These are phyloP conservation scores for Nemania sp. DNA, from an alignment of 2,329 filamentous ascomycete species.

Conservation along the genomic window DNA sequence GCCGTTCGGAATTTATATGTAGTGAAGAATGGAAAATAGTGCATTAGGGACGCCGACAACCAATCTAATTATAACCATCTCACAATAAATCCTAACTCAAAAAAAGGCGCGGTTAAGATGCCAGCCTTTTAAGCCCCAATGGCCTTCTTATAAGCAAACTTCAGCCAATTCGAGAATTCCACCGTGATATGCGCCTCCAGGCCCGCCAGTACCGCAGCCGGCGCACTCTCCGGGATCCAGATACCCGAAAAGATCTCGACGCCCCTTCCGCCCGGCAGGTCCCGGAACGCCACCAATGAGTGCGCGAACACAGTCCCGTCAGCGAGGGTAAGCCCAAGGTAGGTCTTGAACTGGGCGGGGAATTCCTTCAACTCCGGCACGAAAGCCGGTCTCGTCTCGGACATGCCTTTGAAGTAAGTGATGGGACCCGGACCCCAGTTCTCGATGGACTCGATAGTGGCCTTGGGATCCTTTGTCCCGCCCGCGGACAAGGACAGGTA, in stretches of 20 bases:
- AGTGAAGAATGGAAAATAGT: no score
- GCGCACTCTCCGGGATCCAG: constrained; percentile 22
- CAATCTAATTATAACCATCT: no score
- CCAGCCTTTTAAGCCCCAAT: background rate
- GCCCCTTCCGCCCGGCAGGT: constrained; percentile 9
- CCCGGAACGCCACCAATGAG: constrained; percentile 13
- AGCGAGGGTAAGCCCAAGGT: constrained; percentile 2
- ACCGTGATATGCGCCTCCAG: constrained; percentile 23
- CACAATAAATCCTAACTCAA: no score
- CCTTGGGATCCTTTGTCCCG: constrained; percentile 11
- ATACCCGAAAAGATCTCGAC: constrained; percentile 25
- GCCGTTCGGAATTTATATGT: no score
- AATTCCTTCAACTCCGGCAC: constrained; percentile 14
- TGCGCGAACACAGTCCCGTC: constrained; percentile 28
- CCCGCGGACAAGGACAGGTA: constrained; percentile 21
- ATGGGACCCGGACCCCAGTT: constrained; percentile 22
- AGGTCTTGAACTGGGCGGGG: background rate
- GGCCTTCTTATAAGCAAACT: constrained; percentile 21
- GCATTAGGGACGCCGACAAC: no score
- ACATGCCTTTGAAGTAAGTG: constrained; percentile 20
- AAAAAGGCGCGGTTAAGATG: no score
- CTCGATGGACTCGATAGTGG: constrained; percentile 22
- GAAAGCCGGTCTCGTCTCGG: constrained; percentile 16
- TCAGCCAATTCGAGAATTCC: constrained; percentile 27
- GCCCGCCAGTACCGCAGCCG: constrained; percentile 12